These are phyloP conservation scores for Aspergillus spinulosporus DNA, from an alignment of 2,329 filamentous ascomycete species.

Conservation along the genomic window DNA sequence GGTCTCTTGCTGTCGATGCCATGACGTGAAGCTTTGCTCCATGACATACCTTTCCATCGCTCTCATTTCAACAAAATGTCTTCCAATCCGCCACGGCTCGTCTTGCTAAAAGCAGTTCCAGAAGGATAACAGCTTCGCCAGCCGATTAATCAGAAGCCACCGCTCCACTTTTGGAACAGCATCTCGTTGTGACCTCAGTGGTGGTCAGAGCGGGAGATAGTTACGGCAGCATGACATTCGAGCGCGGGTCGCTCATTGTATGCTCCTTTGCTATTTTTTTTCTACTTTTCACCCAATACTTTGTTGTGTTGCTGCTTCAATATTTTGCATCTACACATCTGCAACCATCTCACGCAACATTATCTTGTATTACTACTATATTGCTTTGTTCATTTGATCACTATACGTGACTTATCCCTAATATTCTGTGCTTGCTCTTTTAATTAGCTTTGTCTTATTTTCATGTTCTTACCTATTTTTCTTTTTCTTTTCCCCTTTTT, in stretches of 20 bases:
- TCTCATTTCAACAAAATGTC: no score
- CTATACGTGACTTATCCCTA: neutral
- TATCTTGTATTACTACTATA: conserved; percentile 23
- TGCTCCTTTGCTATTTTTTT: neutral
- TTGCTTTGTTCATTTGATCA: neutral
- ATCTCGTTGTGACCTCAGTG: neutral
- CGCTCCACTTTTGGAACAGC: neutral
- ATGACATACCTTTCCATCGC: neutral
- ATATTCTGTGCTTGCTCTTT: neutral
- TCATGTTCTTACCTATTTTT: no score
- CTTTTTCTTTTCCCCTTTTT: neutral
- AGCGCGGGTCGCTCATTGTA: neutral
- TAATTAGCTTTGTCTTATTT: neutral
- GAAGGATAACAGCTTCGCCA: neutral
- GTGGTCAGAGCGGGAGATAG: neutral
- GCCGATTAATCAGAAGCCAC: neutral
- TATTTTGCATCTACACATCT: conserved; percentile 2
- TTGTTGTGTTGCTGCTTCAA: conserved; percentile 14
- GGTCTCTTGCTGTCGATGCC: neutral
- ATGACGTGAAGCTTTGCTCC: neutral
- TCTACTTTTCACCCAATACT: conserved; percentile 1
- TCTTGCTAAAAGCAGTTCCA: no score
- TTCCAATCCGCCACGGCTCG: no score
- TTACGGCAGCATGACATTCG: neutral
- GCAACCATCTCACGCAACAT: conserved; percentile 6